phyloP scores from a whole-genome alignment of 441 rosid genomes.

The Populus hybrid region DNA sequence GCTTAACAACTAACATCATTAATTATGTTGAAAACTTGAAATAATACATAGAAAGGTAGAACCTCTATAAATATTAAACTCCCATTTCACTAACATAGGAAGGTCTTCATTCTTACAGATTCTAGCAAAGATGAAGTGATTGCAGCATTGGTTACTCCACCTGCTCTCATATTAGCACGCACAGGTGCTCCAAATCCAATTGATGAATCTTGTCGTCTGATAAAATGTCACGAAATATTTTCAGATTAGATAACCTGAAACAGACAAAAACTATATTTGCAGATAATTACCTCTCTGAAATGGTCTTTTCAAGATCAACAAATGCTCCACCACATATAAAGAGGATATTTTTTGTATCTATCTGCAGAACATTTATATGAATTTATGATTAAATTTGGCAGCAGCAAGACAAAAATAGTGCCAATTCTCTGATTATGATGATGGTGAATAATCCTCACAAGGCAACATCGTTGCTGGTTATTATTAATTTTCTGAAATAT shows the following conservation, averaged over 20 bases:
- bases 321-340: constrained; percentile 98
- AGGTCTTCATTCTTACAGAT: constrained; percentile 49
- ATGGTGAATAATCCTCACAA: background rate
- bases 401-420: background rate
- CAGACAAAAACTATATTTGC: constrained; percentile 8
- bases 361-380: constrained; percentile 39
- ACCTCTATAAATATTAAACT: background rate
- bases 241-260: constrained; percentile 17
- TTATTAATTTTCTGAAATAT: background rate
- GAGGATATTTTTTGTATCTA: constrained; percentile 90
- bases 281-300: constrained; percentile 69
- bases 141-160: constrained; percentile 59
- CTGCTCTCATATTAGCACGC: constrained; percentile 39
- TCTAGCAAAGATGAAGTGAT: constrained; percentile 86
- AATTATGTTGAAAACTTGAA: background rate
- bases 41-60: background rate
- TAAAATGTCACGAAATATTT: constrained; percentile 19
- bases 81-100: constrained; percentile 5
- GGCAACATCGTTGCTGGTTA: background rate
- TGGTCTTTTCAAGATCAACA: constrained; percentile 89
- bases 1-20: background rate
- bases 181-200: constrained; percentile 99
- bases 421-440: background rate
- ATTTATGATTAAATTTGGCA: constrained; percentile 1
- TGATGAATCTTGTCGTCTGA: constrained; percentile 88